Conservation (phyloP, 805 yeast genomes). For the Candida mattraensis region DNA sequence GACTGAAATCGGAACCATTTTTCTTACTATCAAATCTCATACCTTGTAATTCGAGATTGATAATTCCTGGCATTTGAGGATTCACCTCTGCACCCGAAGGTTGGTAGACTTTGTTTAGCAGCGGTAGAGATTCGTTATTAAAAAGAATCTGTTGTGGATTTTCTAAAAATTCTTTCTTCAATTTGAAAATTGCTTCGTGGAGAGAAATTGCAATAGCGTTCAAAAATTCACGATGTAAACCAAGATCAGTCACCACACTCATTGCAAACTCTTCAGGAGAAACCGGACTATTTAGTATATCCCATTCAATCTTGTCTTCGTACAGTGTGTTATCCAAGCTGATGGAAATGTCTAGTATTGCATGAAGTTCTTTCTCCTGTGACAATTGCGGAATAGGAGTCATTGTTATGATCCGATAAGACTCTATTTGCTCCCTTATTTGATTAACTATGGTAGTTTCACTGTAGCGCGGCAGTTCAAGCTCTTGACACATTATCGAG, state of each 20-base stretch:
- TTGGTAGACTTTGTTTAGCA: slow-evolving; percentile 34
- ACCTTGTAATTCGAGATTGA: slow-evolving; percentile 38
- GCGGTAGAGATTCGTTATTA: slow-evolving; percentile 36
- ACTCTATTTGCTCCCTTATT: slow-evolving; percentile 79
- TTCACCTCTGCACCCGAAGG: slow-evolving; percentile 21
- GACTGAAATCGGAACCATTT: slow-evolving; percentile 83
- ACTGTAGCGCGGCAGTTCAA: slow-evolving; percentile 70
- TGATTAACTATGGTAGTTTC: slow-evolving; percentile 66
- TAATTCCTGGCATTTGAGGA: slow-evolving; percentile 9
- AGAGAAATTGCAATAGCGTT: slow-evolving; percentile 88
- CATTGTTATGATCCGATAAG: slow-evolving; percentile 60
- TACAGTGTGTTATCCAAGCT: slow-evolving; percentile 79
- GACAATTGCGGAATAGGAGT: slow-evolving; percentile 56
- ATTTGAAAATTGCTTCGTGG: slow-evolving; percentile 72
- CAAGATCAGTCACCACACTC: slow-evolving; percentile 80
- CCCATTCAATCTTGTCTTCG: slow-evolving; percentile 96
- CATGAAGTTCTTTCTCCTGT: slow-evolving; percentile 57
- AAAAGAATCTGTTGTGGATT: slow-evolving; percentile 36
- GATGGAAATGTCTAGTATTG: slow-evolving; percentile 76
- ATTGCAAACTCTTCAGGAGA: slow-evolving; percentile 86
- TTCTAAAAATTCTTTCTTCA: slow-evolving; percentile 82
- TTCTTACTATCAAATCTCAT: slow-evolving; percentile 72
- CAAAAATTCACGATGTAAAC: slow-evolving; percentile 78
- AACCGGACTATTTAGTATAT: slow-evolving; percentile 51
- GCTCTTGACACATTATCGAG: slow-evolving; percentile 71